Base-by-base conservation (phyloP, 805 yeast genomes). In the Lipomyces anomalus region DNA sequence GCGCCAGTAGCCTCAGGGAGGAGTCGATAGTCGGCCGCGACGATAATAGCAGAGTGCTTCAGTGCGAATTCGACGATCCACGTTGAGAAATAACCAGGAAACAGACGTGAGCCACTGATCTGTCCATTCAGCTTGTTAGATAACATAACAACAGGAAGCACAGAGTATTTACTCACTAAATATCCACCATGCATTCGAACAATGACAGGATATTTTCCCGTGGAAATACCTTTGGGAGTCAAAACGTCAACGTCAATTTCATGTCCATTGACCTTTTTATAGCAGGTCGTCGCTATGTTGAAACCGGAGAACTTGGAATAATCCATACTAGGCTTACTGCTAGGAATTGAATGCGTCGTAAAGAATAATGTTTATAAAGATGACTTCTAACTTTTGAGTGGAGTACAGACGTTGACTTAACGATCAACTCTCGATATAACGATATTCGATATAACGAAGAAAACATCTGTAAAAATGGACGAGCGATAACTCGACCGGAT, bases 71-170 rank as follows among this genome's bases (percentile, higher is more conserved):
- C 29, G 24, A n/a, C 29, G n/a, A 37, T 33, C 50, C 50, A 46
- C 4, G 29, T 11, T 3, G 41, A 36, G 32, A 42, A 29, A 39
- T 40, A 46, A 5, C 33, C 43, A n/a, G 38, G 39, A 4, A 38
- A 38, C 22, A 26, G 23, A 6, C 46, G 33, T n/a, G 46, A 37
- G 22, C 50, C 50, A 26, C 43, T 22, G 18, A 46, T 35, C 50
- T 46, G 22, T 17, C 6, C 4, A 22, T 30, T 5, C n/a, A 36
- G 0, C 21, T 21, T 20, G 20, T 13, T 9, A 21, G 22, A 22
- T 9, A 36, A 24, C 9, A 23, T 22, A 11, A 26, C 11, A 11
- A 18, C 13, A 22, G 18, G n/a, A 21, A 3, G 24, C 9, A 29
- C 13, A 18, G 21, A 11, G 13, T 11, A 17, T 11, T 18, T 6